These are phyloP conservation scores for Ceratocystis cacaofunesta DNA, from an alignment of 2,329 filamentous ascomycete species.

Conservation along the genomic window DNA sequence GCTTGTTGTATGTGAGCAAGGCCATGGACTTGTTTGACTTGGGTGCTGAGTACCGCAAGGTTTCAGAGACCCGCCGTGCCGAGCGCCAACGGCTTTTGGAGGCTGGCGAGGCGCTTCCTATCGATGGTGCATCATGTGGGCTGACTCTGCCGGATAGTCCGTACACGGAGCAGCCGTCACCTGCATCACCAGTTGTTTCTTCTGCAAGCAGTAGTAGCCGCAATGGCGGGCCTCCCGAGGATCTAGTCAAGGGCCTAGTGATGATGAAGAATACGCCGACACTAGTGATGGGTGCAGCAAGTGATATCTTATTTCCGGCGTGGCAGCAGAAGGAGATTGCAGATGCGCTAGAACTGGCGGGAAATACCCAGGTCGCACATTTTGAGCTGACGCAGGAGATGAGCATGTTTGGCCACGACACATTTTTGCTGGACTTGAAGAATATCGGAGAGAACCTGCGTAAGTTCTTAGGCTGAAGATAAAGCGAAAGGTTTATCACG, in stretches of 20 bases:
- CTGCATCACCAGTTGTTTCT: slow-evolving; percentile 16
- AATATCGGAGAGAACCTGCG: slow-evolving; percentile 76
- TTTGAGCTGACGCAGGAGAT: slow-evolving; percentile 87
- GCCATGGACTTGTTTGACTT: slow-evolving; percentile 98
- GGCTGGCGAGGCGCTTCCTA: slow-evolving; percentile 36
- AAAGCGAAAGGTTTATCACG: too few species aligned
- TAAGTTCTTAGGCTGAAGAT: slow-evolving; percentile 51
- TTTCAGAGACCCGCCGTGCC: slow-evolving; percentile 45
- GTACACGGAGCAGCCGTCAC: slow-evolving; percentile 65
- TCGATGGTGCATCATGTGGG: slow-evolving; percentile 41
- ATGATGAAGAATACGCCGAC: slow-evolving; percentile 62
- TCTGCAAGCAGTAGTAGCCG: slow-evolving; percentile 23
- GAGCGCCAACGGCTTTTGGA: slow-evolving; percentile 45
- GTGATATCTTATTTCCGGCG: slow-evolving; percentile 90
- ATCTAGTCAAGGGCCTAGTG: slow-evolving; percentile 63
- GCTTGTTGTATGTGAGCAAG: slow-evolving; percentile 88
- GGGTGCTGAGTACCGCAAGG: slow-evolving; percentile 52
- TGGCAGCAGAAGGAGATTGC: slow-evolving; percentile 97
- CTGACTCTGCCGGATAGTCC: slow-evolving; percentile 69
- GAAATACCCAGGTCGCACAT: slow-evolving; percentile 71
- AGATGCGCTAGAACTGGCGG: slow-evolving; percentile 59
- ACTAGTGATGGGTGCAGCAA: slow-evolving; percentile 84
- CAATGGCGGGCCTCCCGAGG: slow-evolving; percentile 46
- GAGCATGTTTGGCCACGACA: slow-evolving; percentile 92
- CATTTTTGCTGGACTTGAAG: slow-evolving; percentile 81